Base-by-base conservation (phyloP, 1,284 basidiomycete species). In the Cryptococcus deneoformans region DNA sequence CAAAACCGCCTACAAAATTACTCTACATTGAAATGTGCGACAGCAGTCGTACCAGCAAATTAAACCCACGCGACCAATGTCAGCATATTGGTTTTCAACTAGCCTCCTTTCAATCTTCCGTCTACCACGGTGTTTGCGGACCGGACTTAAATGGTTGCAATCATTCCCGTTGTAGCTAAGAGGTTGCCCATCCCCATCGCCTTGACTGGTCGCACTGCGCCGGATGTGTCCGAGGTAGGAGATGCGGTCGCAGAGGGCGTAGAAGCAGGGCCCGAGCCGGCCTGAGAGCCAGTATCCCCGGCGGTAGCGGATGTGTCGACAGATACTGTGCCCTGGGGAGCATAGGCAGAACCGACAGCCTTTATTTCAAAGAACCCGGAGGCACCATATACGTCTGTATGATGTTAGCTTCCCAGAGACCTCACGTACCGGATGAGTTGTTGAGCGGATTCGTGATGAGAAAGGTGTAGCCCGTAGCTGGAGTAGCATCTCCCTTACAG, bases 301-400 rank as follows among this genome's bases (percentile, higher is more conserved):
- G 59, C 35, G 46, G 54, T 46, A n/a, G 46, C 42, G 38, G 53
- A 49, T 5, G 48, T 36, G 11, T 50, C 37, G 16, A 50, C 72
- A 20, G 80, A 75, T 14, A 80, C 72, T 20, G 80, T 70, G 3
- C 69, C 60, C 3, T 79, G 62, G 12, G 81, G 67, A 16, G 88
- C 86, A 75, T 87, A 90, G 7, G 80, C 9, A 11, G 88, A 81
- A 52, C 84, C 84, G 44, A 79, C 64, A 11, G 86, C 67, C 71
- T 87, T 86, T 77, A 90, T 83, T 71, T 86, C 84, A 75, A 90
- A 90, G 9, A 77, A 67, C 55, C 82, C 63, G 36, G 87, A 87
- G 46, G 75, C 69, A 24, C 85, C 84, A 67, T 82, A 88, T 60
- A 89, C 65, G 85, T 89, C 65, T 62, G 16, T 34, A 16, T 11